Evolutionary conservation across 208 protist genomes (phyloP).

Genomic region (Herpetomonas samuelpessoai): DNA sequence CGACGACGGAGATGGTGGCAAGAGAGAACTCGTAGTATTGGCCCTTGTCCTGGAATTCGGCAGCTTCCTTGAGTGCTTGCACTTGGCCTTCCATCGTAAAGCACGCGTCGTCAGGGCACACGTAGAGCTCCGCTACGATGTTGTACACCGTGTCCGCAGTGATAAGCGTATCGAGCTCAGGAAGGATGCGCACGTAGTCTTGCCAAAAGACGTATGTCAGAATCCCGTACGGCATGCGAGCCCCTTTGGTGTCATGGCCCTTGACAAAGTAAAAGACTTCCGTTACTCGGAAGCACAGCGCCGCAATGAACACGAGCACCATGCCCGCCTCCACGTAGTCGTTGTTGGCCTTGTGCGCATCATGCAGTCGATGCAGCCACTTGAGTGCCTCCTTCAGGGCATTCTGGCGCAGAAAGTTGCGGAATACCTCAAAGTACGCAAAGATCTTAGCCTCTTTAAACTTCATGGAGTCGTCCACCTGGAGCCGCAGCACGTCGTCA

Average conservation of each 20-base stretch:
- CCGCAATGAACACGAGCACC: conserved; percentile 83
- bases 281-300: conserved; percentile 83
- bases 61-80: conserved; percentile 69
- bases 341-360: conserved; percentile 70
- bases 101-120: conserved; percentile 72
- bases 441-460: conserved; percentile 78
- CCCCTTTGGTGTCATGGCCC: conserved; percentile 57
- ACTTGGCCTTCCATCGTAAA: conserved; percentile 87
- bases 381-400: conserved; percentile 73
- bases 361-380: conserved; percentile 85
- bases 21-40: conserved; percentile 84
- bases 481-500: conserved; percentile 72
- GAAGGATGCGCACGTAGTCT: conserved; percentile 88
- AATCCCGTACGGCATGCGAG: conserved; percentile 67
- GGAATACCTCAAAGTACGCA: conserved; percentile 80
- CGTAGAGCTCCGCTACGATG: conserved; percentile 75
- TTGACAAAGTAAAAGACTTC: conserved; percentile 85
- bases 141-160: conserved; percentile 65
- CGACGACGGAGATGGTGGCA: conserved; percentile 54
- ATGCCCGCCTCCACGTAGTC: conserved; percentile 80
- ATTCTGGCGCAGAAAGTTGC: conserved; percentile 79
- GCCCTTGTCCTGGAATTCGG: conserved; percentile 76
- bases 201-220: conserved; percentile 87
- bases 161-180: conserved; percentile 66
- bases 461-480: conserved; percentile 72